Conservation (phyloP, 2,329 filamentous ascomycete species). For the Meredithiella fracta region DNA sequence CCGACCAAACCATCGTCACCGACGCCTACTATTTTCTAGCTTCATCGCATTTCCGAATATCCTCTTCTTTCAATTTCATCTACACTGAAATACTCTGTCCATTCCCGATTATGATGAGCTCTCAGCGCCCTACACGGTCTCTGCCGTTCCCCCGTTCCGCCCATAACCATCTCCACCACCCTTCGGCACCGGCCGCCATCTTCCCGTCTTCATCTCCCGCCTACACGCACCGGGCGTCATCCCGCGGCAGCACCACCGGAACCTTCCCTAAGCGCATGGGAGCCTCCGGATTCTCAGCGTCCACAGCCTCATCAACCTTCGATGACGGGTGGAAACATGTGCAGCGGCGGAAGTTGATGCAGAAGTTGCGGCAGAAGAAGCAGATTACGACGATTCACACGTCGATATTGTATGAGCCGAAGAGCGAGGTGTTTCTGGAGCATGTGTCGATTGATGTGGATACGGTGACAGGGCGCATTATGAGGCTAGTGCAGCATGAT, state of each 20-base stretch:
- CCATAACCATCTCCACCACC: conserved; percentile 1
- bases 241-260: background rate
- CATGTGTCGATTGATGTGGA: conserved; percentile 29
- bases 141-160: background rate
- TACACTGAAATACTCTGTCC: background rate
- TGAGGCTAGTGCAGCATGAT: conserved; percentile 20
- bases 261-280: background rate
- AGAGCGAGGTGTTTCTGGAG: conserved; percentile 24
- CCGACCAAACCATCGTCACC: background rate
- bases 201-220: background rate
- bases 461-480: conserved; percentile 25
- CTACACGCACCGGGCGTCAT: background rate
- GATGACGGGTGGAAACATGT: conserved; percentile 6
- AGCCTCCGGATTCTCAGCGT: background rate
- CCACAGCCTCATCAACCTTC: background rate
- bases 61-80: background rate
- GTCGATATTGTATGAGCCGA: conserved; percentile 30
- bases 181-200: background rate
- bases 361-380: background rate
- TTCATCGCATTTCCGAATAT: too few relatives aligned
- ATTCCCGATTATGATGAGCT: background rate
- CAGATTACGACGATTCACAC: conserved; percentile 26
- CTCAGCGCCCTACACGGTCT: background rate
- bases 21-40: background rate
- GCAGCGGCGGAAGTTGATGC: conserved; percentile 2